Evolutionary conservation across 345 rosid species (phyloP), one percentile per base, ranked within the genome.

Genomic region (Isatis tinctoria): DNA sequence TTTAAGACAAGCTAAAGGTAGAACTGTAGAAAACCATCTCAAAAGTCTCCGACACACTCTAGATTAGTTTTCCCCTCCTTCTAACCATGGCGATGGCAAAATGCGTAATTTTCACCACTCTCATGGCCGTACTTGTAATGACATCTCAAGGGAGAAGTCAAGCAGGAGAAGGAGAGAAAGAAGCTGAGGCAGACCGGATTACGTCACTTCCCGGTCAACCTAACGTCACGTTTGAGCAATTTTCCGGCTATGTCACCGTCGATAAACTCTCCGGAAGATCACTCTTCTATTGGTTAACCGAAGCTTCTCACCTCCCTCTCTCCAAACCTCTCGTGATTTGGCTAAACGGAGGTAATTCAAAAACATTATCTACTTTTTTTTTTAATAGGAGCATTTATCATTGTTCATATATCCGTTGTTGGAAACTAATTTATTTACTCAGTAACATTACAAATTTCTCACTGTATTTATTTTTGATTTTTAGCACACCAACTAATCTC

Each of bases 201-300:
- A 30, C 81, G 17, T 78, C 91, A 68, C 97, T 95, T 77, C 99
- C 99, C 24, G 99, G 97, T 10, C 99, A 92, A 61, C 99, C 99
- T 24, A 78, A 83, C 28, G 97, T 95, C 51, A 74, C 91, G 32
- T 95, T 95, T 62, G 87, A 87, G 33, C 99, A 95, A 51, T 95
- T 87, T 84, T 89, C 99, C 6, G 99, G 99, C 45, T 95, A 95
- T 69, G 96, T 95, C 43, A 78, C 91, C 24, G 97, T 90, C 30
- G 80, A 87, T 79, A 67, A 76, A 59, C 70, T 12, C 67, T 88
- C 83, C 24, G 98, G 94, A 13, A 85, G 97, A 78, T 92, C 98
- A 48, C 91, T 95, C 76, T 95, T 92, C 73, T 95, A 95, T 82
- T 95, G 99, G 99, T 91, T 90, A 17, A 85, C 98, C 13, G 99